phyloP scores from a whole-genome alignment of 1,139 yeast genomes.

The Pichia sp. region DNA sequence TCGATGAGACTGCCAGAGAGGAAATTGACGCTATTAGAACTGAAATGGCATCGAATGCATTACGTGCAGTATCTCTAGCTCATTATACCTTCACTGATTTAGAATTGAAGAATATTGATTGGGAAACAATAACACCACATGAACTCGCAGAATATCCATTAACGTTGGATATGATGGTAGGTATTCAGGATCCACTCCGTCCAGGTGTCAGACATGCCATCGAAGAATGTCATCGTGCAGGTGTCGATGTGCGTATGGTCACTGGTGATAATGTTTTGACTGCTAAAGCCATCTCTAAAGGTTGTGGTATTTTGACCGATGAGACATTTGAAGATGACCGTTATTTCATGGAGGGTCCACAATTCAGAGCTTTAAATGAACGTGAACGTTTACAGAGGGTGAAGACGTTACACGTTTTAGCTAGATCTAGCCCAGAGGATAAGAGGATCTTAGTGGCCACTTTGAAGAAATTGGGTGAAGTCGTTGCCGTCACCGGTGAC shows the following conservation, averaged over 20 bases:
- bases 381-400: conserved; percentile 54
- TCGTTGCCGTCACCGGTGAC: conserved; percentile 98
- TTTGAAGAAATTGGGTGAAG: conserved; percentile 76
- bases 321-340: conserved; percentile 45
- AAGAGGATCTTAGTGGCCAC: conserved; percentile 80
- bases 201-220: conserved; percentile 90
- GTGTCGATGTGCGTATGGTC: conserved; percentile 94
- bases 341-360: conserved; percentile 90
- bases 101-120: conserved; percentile 24
- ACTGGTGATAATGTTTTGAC: conserved; percentile 92
- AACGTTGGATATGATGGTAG: conserved; percentile 66
- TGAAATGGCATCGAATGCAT: conserved; percentile 63
- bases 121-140: conserved; percentile 31
- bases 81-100: conserved; percentile 58
- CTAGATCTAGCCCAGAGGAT: conserved; percentile 94
- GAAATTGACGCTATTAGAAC: conserved; percentile 42
- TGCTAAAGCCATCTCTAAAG: conserved; percentile 82
- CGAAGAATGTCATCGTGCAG: conserved; percentile 76
- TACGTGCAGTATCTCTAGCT: conserved; percentile 80
- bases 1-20: conserved; percentile 14
- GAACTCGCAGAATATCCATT: conserved; percentile 27
- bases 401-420: conserved; percentile 75
- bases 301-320: conserved; percentile 68
- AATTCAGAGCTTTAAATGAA: conserved; percentile 58
- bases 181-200: conserved; percentile 92